Conservation (phyloP, 805 yeast species). For the Cyberlindnera misumaiensis region DNA sequence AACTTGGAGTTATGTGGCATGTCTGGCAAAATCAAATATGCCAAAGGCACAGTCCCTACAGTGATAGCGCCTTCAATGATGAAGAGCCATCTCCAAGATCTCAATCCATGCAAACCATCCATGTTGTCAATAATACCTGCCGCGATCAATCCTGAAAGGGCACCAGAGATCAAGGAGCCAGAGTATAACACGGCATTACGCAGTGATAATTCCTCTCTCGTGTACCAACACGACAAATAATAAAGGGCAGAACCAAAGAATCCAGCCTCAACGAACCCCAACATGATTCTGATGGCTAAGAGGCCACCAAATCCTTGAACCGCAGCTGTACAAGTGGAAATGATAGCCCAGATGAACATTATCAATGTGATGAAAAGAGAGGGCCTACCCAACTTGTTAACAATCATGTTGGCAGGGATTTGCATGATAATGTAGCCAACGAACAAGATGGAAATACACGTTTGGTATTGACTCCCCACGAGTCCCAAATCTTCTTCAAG, state of each 20-base stretch:
- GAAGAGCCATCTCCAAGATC: constrained; percentile 64
- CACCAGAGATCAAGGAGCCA: constrained; percentile 47
- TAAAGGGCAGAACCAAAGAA: constrained; percentile 45
- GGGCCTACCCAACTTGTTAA: constrained; percentile 41
- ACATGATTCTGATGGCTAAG: constrained; percentile 28
- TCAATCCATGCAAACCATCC: constrained; percentile 32
- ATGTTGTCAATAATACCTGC: constrained; percentile 41
- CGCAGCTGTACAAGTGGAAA: constrained; percentile 32
- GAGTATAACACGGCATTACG: constrained; percentile 49
- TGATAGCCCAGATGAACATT: constrained; percentile 42
- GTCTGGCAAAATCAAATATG: constrained; percentile 43
- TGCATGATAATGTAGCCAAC: constrained; percentile 48
- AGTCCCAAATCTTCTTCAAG: constrained; percentile 39
- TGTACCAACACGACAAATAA: constrained; percentile 49
- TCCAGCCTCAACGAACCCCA: constrained; percentile 42
- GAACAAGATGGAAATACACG: constrained; percentile 43
- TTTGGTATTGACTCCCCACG: constrained; percentile 39
- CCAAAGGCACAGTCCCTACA: constrained; percentile 39
- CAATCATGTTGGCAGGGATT: constrained; percentile 39
- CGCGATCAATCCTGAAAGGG: constrained; percentile 49
- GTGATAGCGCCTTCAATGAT: constrained; percentile 56
- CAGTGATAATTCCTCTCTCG: constrained; percentile 38
- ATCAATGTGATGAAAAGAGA: constrained; percentile 41
- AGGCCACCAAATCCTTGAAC: constrained; percentile 24
- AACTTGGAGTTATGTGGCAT: constrained; percentile 45